These are phyloP conservation scores for Cladorrhinum samala DNA, from an alignment of 495 filamentous ascomycete genomes.

Conservation along the genomic window DNA sequence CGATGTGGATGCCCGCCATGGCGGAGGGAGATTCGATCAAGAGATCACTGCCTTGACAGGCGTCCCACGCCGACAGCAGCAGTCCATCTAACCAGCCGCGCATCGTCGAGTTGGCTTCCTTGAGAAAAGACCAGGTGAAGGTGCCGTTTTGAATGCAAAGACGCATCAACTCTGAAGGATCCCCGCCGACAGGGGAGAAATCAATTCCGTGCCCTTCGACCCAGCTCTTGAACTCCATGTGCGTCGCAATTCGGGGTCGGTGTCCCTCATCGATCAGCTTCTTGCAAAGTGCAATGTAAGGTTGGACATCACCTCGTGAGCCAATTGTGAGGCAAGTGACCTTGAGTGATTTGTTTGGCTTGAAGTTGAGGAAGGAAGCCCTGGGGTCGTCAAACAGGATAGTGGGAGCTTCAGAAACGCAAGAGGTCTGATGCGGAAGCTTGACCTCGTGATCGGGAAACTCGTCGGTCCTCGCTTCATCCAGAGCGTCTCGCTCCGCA, in stretches of 20 bases:
- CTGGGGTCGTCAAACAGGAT: slow-evolving; percentile 89
- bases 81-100: slow-evolving; percentile 91
- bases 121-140: slow-evolving; percentile 89
- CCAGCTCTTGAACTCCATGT: slow-evolving; percentile 85
- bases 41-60: slow-evolving; percentile 82
- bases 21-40: slow-evolving; percentile 94
- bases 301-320: slow-evolving; percentile 92
- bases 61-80: slow-evolving; percentile 72
- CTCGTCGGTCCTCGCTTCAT: slow-evolving; percentile 65
- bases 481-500: slow-evolving; percentile 73
- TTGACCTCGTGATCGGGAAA: slow-evolving; percentile 53
- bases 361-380: slow-evolving; percentile 92
- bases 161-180: slow-evolving; percentile 90
- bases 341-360: slow-evolving; percentile 71
- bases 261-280: slow-evolving; percentile 84
- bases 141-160: slow-evolving; percentile 97
- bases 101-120: slow-evolving; percentile 81
- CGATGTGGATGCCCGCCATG: slow-evolving; percentile 97
- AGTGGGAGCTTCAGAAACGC: slow-evolving; percentile 53
- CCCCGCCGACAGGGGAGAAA: slow-evolving; percentile 80
- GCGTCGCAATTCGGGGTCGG: slow-evolving; percentile 80
- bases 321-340: slow-evolving; percentile 95
- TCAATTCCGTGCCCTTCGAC: slow-evolving; percentile 86
- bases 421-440: slow-evolving; percentile 46
- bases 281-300: slow-evolving; percentile 95